A percentile compares a stretch with the other conserved stretches of the same genome.
phyloP scores from a whole-genome alignment of 257 asterid species.

The Mitragyna speciosa region DNA sequence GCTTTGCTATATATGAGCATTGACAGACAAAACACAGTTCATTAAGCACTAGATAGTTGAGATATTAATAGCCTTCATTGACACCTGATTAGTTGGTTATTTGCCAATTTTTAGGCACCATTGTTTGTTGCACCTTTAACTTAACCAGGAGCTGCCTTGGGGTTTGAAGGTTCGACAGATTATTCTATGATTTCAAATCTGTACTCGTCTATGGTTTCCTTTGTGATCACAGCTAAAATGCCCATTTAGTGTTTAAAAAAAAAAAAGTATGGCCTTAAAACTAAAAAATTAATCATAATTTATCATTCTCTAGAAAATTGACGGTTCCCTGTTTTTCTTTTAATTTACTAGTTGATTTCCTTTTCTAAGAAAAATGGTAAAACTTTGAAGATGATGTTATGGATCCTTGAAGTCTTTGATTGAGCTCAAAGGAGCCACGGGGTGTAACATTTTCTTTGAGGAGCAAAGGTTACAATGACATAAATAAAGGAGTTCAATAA shows the following conservation, averaged over 20 bases:
- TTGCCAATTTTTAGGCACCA: constrained; percentile 49
- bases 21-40: constrained; percentile 54
- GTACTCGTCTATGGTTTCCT: neutral
- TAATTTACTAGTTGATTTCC: neutral
- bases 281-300: neutral
- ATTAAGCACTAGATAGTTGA: constrained; percentile 44
- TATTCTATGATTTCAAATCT: neutral
- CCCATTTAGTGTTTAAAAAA: too few species aligned
- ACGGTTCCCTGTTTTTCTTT: neutral
- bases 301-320: neutral
- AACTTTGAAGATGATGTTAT: neutral
- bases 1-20: constrained; percentile 7
- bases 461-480: neutral
- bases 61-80: constrained; percentile 29
- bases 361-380: neutral
- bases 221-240: neutral
- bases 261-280: too few species aligned
- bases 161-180: constrained; percentile 13
- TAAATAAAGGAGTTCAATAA: neutral
- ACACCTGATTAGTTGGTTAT: constrained; percentile 12
- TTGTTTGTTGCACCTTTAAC: constrained; percentile 29
- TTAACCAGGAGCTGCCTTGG: constrained; percentile 29
- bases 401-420: neutral
- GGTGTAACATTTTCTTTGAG: neutral
- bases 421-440: neutral